These are phyloP conservation scores for Backusella tuberculispora DNA, from an alignment of 192 early-diverging fungal species.

Conservation along the genomic window DNA sequence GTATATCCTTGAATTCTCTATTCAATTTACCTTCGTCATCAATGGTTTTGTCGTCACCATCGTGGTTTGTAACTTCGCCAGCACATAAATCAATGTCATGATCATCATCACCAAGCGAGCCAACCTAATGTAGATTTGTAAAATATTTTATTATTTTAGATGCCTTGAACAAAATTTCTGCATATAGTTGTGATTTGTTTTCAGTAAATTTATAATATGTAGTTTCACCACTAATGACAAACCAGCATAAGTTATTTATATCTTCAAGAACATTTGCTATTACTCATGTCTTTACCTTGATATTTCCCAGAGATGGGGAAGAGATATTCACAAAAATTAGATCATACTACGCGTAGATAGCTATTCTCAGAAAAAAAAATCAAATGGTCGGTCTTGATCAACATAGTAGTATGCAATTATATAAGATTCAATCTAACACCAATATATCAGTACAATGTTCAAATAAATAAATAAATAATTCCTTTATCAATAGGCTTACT, in stretches of 20 bases:
- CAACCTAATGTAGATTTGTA: too few species aligned
- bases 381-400: neutral
- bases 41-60: too few species aligned
- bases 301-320: neutral
- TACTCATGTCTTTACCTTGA: neutral
- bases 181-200: too few species aligned
- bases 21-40: too few species aligned
- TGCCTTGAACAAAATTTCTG: too few species aligned
- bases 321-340: neutral
- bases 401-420: neutral
- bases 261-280: neutral
- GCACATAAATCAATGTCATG: too few species aligned
- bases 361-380: neutral
- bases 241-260: neutral
- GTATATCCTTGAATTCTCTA: too few species aligned
- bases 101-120: too few species aligned
- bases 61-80: too few species aligned
- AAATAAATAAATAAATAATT: neutral
- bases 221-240: neutral
- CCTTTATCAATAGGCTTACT: neutral
- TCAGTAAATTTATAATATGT: too few species aligned
- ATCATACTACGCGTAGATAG: constrained; percentile 4
- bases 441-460: neutral
- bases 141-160: too few species aligned
- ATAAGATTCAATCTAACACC: neutral